Conservation (phyloP, 495 filamentous ascomycete genomes). For the Tuber melanosporum region DNA sequence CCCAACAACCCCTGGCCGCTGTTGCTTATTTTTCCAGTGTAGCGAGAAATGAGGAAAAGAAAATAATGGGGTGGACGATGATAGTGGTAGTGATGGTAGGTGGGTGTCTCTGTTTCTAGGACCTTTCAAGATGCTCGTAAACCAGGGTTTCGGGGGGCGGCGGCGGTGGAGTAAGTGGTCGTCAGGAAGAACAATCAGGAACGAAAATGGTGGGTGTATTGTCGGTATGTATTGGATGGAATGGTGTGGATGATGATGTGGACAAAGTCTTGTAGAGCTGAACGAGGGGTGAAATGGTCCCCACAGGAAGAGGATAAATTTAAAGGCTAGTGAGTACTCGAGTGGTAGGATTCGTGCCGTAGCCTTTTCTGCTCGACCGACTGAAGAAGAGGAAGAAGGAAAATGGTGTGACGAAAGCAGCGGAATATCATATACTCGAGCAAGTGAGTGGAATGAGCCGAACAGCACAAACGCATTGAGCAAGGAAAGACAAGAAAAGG, state of each 20-base stretch:
- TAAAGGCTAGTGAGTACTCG: neutral
- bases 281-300: neutral
- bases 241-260: slow-evolving; percentile 2
- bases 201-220: neutral
- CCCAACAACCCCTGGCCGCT: neutral
- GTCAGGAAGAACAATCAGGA: neutral
- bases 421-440: slow-evolving; percentile 32
- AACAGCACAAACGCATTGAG: slow-evolving; percentile 29
- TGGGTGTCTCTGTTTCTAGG: neutral
- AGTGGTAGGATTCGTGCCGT: neutral
- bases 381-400: neutral
- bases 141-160: neutral
- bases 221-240: neutral
- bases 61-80: neutral
- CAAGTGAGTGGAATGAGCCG: slow-evolving; percentile 6
- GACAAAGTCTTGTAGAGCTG: neutral
- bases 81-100: too few species aligned
- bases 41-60: neutral
- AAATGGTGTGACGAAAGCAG: slow-evolving; percentile 29
- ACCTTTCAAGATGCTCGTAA: neutral
- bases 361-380: neutral
- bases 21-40: neutral
- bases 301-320: neutral
- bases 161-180: neutral
- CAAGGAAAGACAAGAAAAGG: slow-evolving; percentile 27